Conservation (phyloP, 257 asterid species). For the Jacaranda copaia region DNA sequence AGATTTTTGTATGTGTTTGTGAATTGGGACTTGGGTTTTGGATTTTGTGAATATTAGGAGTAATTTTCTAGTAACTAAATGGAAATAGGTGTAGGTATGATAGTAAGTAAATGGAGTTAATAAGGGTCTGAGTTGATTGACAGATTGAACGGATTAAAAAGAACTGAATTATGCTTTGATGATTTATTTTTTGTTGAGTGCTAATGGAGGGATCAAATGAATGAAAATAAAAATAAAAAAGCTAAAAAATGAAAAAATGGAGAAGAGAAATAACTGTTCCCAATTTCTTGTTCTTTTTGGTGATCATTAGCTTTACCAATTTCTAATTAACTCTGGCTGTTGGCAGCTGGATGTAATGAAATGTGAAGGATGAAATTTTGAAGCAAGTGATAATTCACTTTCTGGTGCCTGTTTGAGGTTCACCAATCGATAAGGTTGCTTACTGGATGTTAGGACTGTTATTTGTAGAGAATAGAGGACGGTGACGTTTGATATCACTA, state of each 20-base stretch:
- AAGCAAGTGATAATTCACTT: neutral
- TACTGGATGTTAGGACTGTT: neutral
- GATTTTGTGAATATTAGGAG: neutral
- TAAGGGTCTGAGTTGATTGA: neutral
- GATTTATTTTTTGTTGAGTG: neutral
- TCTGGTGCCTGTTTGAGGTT: conserved; percentile 5
- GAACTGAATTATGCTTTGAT: neutral
- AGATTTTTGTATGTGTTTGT: neutral
- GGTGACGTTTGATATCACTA: neutral
- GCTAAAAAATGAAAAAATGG: neutral
- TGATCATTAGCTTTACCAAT: neutral
- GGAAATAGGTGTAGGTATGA: neutral
- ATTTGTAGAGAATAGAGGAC: neutral
- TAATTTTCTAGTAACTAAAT: neutral
- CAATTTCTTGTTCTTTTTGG: neutral
- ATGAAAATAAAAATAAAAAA: conserved; percentile 1
- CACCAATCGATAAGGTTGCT: neutral
- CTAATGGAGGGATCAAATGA: neutral
- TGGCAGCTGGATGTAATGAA: neutral
- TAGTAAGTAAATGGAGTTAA: neutral
- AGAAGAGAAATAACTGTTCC: neutral
- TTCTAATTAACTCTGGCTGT: neutral
- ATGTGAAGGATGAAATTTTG: neutral
- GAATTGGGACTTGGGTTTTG: conserved; percentile 1
- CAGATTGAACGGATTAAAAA: neutral